Evolutionary conservation across 148 eudicot species (phyloP), one percentile per base, ranked within the genome.

Genomic region (Rhododendron henanense): DNA sequence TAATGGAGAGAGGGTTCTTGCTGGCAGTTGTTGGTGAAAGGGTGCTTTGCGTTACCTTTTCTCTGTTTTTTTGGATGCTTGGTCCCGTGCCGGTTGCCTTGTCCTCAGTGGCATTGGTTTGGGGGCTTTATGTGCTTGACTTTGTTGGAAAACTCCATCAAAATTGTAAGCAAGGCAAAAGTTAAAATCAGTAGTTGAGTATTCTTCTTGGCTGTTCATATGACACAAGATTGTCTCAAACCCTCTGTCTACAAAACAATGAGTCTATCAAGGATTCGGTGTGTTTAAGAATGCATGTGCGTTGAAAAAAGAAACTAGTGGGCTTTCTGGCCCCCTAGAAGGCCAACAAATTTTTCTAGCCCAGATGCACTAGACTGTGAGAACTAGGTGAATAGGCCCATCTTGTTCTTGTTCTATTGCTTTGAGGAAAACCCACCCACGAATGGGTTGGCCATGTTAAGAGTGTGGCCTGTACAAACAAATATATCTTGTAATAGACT

Each of bases 41-140:
- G 81, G 83, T 93, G 90, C 91, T 95, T 16, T 95, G 92, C 79
- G 86, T 93, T 59, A 87, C 93, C 7, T 79, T 96, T 13, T 88
- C 97, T 18, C 21, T 96, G 85, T 51, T 94, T 91, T 55, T 93
- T 82, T 96, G 98, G 98, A 53, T 94, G 91, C 83, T 93, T 84
- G 93, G 98, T 19, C 96, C 97, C 2, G 88, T 93, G 47, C 85
- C 91, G 39, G 91, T 91, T 76, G 91, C 87, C 2, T 4, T 94
- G 47, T 92, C 96, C 25, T 93, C 98, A 0, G 48, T 88, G 81
- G 93, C 67, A 0, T 44, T 96, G 85, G 86, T 92, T 84, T 93
- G 91, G 92, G 94, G 88, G 18, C 89, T 96, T 23, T 90, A 93
- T 84, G 87, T 84, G 59, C 93, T 90, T 89, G 98, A 96, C 92